Evolutionary conservation across 2,329 filamentous ascomycete species (phyloP).

Genomic region (Curvularia sp.): DNA sequence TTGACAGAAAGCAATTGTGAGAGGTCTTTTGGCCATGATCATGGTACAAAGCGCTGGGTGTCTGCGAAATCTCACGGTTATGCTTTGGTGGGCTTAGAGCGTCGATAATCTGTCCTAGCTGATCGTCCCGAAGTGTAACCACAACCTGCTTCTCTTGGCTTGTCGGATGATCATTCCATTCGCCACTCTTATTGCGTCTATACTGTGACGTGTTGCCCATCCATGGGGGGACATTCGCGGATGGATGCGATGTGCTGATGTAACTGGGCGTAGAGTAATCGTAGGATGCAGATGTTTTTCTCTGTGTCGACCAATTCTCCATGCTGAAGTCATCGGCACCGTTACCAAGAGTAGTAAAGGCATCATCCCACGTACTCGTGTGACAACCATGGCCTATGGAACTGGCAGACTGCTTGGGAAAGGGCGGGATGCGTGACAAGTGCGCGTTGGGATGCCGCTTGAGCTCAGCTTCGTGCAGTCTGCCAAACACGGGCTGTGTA

Average conservation of each 20-base stretch:
- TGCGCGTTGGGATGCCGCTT: conserved; percentile 26
- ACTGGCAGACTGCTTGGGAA: conserved; percentile 18
- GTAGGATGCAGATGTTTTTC: conserved; percentile 19
- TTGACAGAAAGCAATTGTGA: conserved; percentile 24
- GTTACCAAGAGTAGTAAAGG: conserved; percentile 18
- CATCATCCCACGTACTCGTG: conserved; percentile 25
- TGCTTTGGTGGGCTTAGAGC: conserved; percentile 57
- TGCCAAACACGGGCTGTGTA: conserved; percentile 16
- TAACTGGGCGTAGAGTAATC: conserved; percentile 31
- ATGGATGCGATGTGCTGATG: conserved; percentile 16
- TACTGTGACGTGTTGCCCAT: conserved; percentile 4
- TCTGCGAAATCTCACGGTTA: conserved; percentile 58
- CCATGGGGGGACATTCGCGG: conserved; percentile 23
- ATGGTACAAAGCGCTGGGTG: conserved; percentile 4
- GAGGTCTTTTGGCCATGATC: conserved; percentile 11
- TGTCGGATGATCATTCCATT: conserved; percentile 11
- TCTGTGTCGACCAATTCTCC: conserved; percentile 31
- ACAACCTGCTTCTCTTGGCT: conserved; percentile 29
- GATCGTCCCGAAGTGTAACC: conserved; percentile 38
- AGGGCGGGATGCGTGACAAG: conserved; percentile 25
- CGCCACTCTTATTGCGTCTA: conserved; percentile 6
- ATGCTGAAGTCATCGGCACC: conserved; percentile 29
- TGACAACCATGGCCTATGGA: conserved; percentile 9
- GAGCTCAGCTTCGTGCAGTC: conserved; percentile 25
- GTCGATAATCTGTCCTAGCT: conserved; percentile 37